phyloP scores from a whole-genome alignment of 2,329 filamentous ascomycete genomes.

The Ophiocordyceps sinensis region DNA sequence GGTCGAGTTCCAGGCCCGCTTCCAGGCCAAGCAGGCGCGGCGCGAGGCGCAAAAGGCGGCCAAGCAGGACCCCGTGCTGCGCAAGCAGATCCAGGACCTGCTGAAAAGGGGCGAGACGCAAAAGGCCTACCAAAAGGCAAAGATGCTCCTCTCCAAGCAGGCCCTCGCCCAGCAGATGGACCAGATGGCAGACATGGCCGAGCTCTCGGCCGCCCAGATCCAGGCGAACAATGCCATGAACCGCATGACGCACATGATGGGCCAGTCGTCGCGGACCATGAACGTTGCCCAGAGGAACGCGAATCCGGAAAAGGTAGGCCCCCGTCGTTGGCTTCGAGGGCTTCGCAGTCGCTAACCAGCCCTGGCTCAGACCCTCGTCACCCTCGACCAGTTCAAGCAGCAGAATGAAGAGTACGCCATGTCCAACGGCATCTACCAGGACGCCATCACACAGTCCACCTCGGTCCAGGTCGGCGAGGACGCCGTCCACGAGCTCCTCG shows the following conservation, averaged over 20 bases:
- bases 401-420: slow-evolving; percentile 52
- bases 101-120: slow-evolving; percentile 49
- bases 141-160: slow-evolving; percentile 47
- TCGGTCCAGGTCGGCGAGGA: slow-evolving; percentile 61
- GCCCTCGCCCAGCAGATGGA: slow-evolving; percentile 49
- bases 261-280: slow-evolving; percentile 43
- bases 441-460: slow-evolving; percentile 68
- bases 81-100: slow-evolving; percentile 49
- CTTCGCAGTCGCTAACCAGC: neutral
- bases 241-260: slow-evolving; percentile 51
- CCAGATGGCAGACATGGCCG: slow-evolving; percentile 49
- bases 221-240: slow-evolving; percentile 52
- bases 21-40: slow-evolving; percentile 47
- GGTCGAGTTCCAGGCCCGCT: slow-evolving; percentile 48
- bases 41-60: slow-evolving; percentile 45
- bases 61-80: slow-evolving; percentile 44
- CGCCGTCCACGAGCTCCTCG: slow-evolving; percentile 74
- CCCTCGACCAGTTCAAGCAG: slow-evolving; percentile 45
- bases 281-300: slow-evolving; percentile 40
- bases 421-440: slow-evolving; percentile 66
- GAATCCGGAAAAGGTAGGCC: slow-evolving; percentile 39
- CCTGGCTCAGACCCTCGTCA: slow-evolving; percentile 34
- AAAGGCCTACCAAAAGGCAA: slow-evolving; percentile 48
- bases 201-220: slow-evolving; percentile 45
- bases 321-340: neutral